Evolutionary conservation across 2,329 filamentous ascomycete genomes (phyloP), one percentile per base, ranked within the genome.

Genomic region (Fusarium paranaense): DNA sequence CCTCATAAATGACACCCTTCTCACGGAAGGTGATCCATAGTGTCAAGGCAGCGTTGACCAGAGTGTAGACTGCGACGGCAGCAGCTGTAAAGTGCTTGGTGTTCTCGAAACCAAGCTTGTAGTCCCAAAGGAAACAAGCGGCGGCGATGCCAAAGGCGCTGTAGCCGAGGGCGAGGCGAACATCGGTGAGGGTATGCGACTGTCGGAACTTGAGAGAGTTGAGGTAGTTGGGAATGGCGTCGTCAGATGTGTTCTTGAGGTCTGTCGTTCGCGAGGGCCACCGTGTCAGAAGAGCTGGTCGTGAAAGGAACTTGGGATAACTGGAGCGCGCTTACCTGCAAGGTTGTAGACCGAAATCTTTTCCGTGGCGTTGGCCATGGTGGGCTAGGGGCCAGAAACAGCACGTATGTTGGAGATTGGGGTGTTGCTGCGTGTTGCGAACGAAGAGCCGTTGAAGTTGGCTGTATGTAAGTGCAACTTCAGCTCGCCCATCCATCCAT

Each of bases 171-270:
- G 87, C 88, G 54, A 99, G 91, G 63, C 95, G 94, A 57, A 97
- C 90, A 80, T 98, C 95, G 78, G 92, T 91, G 57, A 97, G 91
- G 67, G 85, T 88, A 85, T 98, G 93, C 73, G 93, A 92, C 84
- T 97, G 95, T 72, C 86, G 89, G 87, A 98, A 98, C 76, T 88
- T 92, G 82, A 98, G 91, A 35, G 91, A 94, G 84, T 94, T 96
- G 73, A 99, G 91, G 86, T 98, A 98, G 85, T 97, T 95, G 68
- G 94, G 91, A 69, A 99, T 92, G 66, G 95, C 95, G 85, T 99
- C 97, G 86, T 99, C 97, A 76, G 94, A 95, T 42, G 95, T 97
- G 86, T 97, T 97, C 85, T 98, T 98, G 74, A 99, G 92, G 82
- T 98, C 97, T 97, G 65, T 52, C 18, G 54, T 61, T 66, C 52